phyloP scores from a whole-genome alignment of 768 basidiomycete species.

The Nidula microcarpa region DNA sequence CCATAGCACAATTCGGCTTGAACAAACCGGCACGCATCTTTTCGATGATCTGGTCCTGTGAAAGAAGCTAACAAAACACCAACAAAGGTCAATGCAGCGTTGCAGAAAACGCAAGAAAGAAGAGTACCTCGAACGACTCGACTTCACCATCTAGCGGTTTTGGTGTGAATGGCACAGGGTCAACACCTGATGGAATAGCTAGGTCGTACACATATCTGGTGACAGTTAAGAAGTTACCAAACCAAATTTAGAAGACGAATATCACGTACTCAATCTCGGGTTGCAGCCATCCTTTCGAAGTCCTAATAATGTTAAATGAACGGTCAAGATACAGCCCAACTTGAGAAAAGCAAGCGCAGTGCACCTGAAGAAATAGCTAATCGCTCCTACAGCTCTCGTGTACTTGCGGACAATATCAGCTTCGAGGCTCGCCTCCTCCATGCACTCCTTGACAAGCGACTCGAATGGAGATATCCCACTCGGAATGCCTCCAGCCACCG shows the following conservation, averaged over 20 bases:
- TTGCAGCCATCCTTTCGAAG: conserved; percentile 73
- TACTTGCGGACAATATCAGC: conserved; percentile 59
- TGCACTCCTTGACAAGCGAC: conserved; percentile 83
- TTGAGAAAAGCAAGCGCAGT: background rate
- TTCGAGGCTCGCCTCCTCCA: conserved; percentile 86
- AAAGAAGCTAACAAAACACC: conserved; percentile 50
- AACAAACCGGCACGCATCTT: conserved; percentile 72
- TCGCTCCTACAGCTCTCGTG: conserved; percentile 58
- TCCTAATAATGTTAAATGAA: conserved; percentile 37
- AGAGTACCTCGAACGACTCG: conserved; percentile 78
- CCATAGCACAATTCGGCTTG: conserved; percentile 90
- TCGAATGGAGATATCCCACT: conserved; percentile 72
- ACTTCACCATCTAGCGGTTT: conserved; percentile 90
- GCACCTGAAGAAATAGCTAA: conserved; percentile 82
- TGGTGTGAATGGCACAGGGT: conserved; percentile 54
- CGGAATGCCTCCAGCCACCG: conserved; percentile 88
- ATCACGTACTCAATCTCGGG: conserved; percentile 67
- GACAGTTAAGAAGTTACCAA: no score
- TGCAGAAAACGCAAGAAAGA: background rate
- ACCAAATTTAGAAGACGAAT: background rate
- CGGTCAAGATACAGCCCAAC: background rate
- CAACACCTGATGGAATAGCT: conserved; percentile 50
- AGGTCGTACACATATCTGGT: conserved; percentile 84
- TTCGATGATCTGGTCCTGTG: conserved; percentile 55
- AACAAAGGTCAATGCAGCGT: background rate